Evolutionary conservation across 495 filamentous ascomycete species (phyloP).

Genomic region (Hyaloscypha finlandica): DNA sequence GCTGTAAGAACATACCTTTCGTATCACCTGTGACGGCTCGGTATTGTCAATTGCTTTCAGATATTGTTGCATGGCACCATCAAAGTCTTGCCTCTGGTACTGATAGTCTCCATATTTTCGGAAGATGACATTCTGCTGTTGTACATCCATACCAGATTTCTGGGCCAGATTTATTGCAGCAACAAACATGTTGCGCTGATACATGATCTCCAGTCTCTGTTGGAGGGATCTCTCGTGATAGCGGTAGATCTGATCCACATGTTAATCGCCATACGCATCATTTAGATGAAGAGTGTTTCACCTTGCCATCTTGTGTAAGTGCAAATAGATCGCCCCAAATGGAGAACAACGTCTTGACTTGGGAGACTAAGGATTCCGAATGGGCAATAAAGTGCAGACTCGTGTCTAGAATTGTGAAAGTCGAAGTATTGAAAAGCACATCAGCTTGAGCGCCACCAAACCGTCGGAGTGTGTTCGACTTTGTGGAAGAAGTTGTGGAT

Average conservation of each 20-base stretch:
- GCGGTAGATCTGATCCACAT: constrained; percentile 63
- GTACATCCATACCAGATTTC: constrained; percentile 73
- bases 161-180: constrained; percentile 92
- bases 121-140: constrained; percentile 88
- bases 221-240: constrained; percentile 92
- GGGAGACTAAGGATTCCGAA: constrained; percentile 76
- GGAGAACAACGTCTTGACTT: constrained; percentile 76
- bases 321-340: constrained; percentile 93
- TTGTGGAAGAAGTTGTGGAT: constrained; percentile 43
- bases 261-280: constrained; percentile 15
- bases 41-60: constrained; percentile 94
- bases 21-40: constrained; percentile 90
- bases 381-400: constrained; percentile 90
- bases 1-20: constrained; percentile 58
- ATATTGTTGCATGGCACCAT: constrained; percentile 98
- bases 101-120: constrained; percentile 93
- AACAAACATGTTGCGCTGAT: constrained; percentile 89
- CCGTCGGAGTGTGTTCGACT: constrained; percentile 51
- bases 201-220: constrained; percentile 90
- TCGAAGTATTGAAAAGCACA: constrained; percentile 76
- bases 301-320: constrained; percentile 87
- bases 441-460: constrained; percentile 70
- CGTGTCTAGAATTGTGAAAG: constrained; percentile 86
- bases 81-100: constrained; percentile 94
- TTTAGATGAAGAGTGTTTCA: constrained; percentile 37